Percentiles rank a stretch among this genome's conserved stretches.
phyloP scores from a whole-genome alignment of 768 basidiomycete genomes.

The Podaxis carcinomalis region DNA sequence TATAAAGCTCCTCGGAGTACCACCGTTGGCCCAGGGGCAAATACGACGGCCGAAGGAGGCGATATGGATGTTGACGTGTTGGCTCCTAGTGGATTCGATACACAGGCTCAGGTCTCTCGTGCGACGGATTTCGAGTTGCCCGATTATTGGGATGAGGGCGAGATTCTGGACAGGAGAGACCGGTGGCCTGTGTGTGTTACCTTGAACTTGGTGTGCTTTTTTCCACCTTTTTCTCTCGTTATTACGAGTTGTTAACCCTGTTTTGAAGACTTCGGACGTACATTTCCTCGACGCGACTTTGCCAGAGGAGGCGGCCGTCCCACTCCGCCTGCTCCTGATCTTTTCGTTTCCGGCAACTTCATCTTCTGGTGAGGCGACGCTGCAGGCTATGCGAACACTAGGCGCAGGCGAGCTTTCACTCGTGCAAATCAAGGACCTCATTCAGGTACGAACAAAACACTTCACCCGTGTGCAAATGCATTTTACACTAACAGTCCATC shows the following conservation, averaged over 20 bases:
- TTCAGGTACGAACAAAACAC: conserved; percentile 41
- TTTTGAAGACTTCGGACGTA: conserved; percentile 44
- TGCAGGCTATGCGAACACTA: conserved; percentile 63
- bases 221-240: background rate
- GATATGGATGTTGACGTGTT: conserved; percentile 58
- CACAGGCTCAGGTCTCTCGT: conserved; percentile 34
- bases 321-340: conserved; percentile 55
- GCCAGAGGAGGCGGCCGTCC: conserved; percentile 67
- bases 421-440: conserved; percentile 41
- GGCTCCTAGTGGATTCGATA: conserved; percentile 53
- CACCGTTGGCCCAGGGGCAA: background rate
- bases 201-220: conserved; percentile 63
- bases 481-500: background rate
- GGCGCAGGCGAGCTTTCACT: conserved; percentile 58
- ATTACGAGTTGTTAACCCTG: background rate
- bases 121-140: conserved; percentile 83
- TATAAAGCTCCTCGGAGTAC: conserved; percentile 45
- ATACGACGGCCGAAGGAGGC: conserved; percentile 18
- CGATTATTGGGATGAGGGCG: conserved; percentile 88
- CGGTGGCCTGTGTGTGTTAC: conserved; percentile 76
- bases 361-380: conserved; percentile 21
- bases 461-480: background rate
- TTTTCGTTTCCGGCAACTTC: conserved; percentile 51
- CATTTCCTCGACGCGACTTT: conserved; percentile 74
- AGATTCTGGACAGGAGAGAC: conserved; percentile 54